These are phyloP conservation scores for Fusarium sp. DNA, from an alignment of 2,329 filamentous ascomycete genomes.

Conservation along the genomic window DNA sequence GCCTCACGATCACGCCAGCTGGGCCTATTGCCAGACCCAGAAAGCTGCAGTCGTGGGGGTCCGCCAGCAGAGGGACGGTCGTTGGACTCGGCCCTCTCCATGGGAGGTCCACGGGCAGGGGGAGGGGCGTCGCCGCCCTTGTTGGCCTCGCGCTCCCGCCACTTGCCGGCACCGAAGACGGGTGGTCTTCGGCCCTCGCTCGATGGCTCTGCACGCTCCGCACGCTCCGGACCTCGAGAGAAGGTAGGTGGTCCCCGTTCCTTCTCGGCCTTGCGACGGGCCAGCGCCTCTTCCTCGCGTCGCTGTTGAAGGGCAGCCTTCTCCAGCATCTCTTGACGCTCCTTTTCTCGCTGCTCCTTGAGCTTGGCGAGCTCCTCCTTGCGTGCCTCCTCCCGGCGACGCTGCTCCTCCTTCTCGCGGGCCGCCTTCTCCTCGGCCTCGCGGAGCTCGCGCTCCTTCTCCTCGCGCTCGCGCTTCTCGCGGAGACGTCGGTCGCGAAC, in stretches of 20 bases:
- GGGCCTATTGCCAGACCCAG: slow-evolving; percentile 64
- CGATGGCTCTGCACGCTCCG: slow-evolving; percentile 39
- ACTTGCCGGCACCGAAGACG: slow-evolving; percentile 52
- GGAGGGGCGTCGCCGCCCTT: slow-evolving; percentile 45
- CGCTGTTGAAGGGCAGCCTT: slow-evolving; percentile 77
- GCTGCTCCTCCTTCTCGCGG: slow-evolving; percentile 87
- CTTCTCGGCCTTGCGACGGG: slow-evolving; percentile 75
- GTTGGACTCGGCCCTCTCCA: slow-evolving; percentile 60
- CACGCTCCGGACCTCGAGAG: slow-evolving; percentile 44
- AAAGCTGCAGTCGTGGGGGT: slow-evolving; percentile 71
- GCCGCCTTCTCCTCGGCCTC: slow-evolving; percentile 88
- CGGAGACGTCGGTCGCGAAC: slow-evolving; percentile 83
- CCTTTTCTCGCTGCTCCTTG: slow-evolving; percentile 73
- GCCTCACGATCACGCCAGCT: slow-evolving; percentile 81
- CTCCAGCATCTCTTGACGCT: slow-evolving; percentile 75
- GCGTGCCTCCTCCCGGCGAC: slow-evolving; percentile 81
- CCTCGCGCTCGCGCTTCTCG: slow-evolving; percentile 86
- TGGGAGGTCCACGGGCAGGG: slow-evolving; percentile 44
- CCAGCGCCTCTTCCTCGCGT: slow-evolving; percentile 89
- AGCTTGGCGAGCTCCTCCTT: slow-evolving; percentile 74
- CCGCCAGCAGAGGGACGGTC: slow-evolving; percentile 55
- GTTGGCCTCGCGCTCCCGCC: slow-evolving; percentile 54
- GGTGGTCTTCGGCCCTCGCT: slow-evolving; percentile 48
- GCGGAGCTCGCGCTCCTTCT: slow-evolving; percentile 78
- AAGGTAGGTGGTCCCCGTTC: slow-evolving; percentile 50